Base-by-base conservation (phyloP, 768 basidiomycete species). In the Phanerochaete sordida region DNA sequence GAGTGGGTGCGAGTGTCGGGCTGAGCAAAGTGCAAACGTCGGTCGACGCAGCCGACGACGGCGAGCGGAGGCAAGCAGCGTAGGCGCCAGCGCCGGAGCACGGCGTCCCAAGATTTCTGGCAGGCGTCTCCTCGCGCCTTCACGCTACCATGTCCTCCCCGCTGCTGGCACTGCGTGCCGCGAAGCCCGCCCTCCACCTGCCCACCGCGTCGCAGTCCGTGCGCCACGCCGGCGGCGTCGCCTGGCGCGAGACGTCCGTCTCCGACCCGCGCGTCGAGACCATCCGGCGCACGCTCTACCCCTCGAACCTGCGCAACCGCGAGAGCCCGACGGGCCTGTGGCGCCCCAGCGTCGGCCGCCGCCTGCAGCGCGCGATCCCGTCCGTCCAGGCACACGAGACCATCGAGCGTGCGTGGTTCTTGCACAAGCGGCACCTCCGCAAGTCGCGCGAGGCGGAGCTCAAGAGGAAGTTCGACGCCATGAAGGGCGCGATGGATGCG, bases 361-460 rank as follows among this genome's bases (percentile, higher is more conserved):
- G 91, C 9, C 76, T 98, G 16, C 86, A 90, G 64, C 82, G 81
- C 56, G 91, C 91, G n/a, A 88, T 97, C 54, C 92, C 93, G 13
- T 92, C 91, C 2, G 83, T 80, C 4, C 93, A 96, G 72, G 93
- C 91, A 0, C 93, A 97, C 75, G 84, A 93, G 63, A 97, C 93
- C 1, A 94, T 97, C 56, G 88, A 93, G 64, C 85, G 95, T 31
- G 95, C 95, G 3, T 98, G 91, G 90, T 76, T 87, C 54, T 80
- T 98, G 12, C 86, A 93, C 74, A 81, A 84, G 64, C 83, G 95
- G 30, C 87, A 91, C 68, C 61, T 86, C 39, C 84, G 95, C 44
- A 84, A 88, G 68, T 77, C 80, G 62, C 81, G 90, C 47, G 82
- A 86, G 28, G 84, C 78, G 35, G 90, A 93, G 68, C 70, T 91